Evolutionary conservation across 164 flowering plant genomes (phyloP).

Genomic region (Warburgia ugandensis): DNA sequence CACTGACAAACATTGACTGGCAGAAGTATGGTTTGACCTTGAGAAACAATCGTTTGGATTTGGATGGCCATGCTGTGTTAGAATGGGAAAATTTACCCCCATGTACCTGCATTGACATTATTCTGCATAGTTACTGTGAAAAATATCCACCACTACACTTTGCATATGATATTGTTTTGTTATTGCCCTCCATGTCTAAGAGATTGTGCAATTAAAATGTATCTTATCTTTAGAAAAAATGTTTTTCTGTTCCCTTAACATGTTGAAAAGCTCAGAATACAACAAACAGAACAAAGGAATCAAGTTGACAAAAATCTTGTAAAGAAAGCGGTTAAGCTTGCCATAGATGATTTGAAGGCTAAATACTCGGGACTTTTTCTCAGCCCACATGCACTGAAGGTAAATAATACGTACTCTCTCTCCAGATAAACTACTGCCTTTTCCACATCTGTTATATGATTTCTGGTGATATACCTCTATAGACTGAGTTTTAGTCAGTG

Average conservation of each 20-base stretch:
- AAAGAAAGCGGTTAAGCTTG: slow-evolving; percentile 57
- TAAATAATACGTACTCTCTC: slow-evolving; percentile 12
- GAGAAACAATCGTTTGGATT: slow-evolving; percentile 21
- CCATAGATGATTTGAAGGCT: slow-evolving; percentile 72
- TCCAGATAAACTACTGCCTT: neutral
- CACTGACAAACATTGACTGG: slow-evolving; percentile 65
- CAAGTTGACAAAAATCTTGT: slow-evolving; percentile 36
- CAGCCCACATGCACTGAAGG: slow-evolving; percentile 73
- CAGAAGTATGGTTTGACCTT: slow-evolving; percentile 61
- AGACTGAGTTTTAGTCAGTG: too few relatives aligned
- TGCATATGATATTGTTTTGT: slow-evolving; percentile 1
- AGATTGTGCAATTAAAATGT: neutral
- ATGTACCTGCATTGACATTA: slow-evolving; percentile 45
- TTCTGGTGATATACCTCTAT: neutral
- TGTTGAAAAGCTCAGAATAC: slow-evolving; percentile 23
- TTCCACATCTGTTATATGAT: neutral
- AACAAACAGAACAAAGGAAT: slow-evolving; percentile 21
- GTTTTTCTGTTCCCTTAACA: slow-evolving; percentile 41
- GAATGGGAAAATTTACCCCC: slow-evolving; percentile 76
- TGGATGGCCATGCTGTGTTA: slow-evolving; percentile 33
- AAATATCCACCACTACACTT: slow-evolving; percentile 50
- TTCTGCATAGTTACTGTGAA: slow-evolving; percentile 51
- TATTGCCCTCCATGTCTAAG: neutral
- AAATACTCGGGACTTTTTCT: slow-evolving; percentile 57
- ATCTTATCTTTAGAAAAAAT: neutral